These are phyloP conservation scores for Malus fusca DNA, from an alignment of 306 rosid species.

Conservation along the genomic window DNA sequence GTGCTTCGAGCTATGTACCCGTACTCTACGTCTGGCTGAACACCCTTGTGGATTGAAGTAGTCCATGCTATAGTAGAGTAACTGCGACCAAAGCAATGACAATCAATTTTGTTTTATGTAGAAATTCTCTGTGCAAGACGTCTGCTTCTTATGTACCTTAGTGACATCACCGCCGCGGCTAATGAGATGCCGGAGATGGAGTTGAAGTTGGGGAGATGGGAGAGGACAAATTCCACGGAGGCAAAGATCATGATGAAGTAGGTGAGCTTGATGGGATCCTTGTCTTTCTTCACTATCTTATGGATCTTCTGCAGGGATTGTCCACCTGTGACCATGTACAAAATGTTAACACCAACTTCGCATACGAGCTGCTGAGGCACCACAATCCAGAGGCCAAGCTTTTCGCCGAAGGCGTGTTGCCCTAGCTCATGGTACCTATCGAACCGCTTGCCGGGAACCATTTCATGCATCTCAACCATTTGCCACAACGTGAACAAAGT, in stretches of 20 bases:
- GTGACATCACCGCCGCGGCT: conserved; percentile 73
- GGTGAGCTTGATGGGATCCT: conserved; percentile 45
- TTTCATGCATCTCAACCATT: conserved; percentile 86
- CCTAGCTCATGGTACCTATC: conserved; percentile 76
- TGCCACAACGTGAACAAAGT: conserved; percentile 68
- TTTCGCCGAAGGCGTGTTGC: conserved; percentile 69
- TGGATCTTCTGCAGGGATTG: conserved; percentile 57
- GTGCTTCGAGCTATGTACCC: conserved; percentile 22
- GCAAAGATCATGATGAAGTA: conserved; percentile 70
- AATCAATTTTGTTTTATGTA: too few species aligned
- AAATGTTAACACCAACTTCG: conserved; percentile 55
- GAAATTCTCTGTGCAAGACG: too few species aligned
- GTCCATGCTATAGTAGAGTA: conserved; percentile 73
- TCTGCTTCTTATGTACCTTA: conserved; percentile 34
- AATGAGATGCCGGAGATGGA: conserved; percentile 60
- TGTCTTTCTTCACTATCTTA: conserved; percentile 21
- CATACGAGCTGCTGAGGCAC: conserved; percentile 70
- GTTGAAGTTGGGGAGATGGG: conserved; percentile 72
- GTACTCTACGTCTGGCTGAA: conserved; percentile 34
- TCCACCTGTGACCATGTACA: conserved; percentile 77
- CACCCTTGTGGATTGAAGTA: conserved; percentile 52
- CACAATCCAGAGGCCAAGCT: conserved; percentile 66
- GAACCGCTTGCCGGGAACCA: conserved; percentile 70
- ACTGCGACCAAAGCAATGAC: conserved; percentile 25
- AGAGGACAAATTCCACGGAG: conserved; percentile 57